Evolutionary conservation across 2,329 filamentous ascomycete genomes (phyloP).

Genomic region (Alternaria novae-zelandiae): DNA sequence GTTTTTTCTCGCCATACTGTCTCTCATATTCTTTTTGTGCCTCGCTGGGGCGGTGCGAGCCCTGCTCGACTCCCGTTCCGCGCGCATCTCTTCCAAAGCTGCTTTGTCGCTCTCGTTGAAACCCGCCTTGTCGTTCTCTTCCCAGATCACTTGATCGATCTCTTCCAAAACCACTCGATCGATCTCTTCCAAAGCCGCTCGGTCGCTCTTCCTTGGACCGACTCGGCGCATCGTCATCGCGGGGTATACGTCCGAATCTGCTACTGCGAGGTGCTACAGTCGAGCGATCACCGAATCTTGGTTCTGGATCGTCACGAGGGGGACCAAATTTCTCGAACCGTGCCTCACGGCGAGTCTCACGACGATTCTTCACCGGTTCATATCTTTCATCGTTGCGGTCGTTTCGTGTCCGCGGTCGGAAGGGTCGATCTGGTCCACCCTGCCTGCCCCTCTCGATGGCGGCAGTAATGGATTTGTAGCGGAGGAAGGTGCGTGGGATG

Average conservation of each 20-base stretch:
- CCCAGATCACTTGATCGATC: neutral
- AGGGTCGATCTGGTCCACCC: slow-evolving; percentile 15
- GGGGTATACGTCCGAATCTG: slow-evolving; percentile 11
- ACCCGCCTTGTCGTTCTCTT: neutral
- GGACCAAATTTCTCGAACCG: slow-evolving; percentile 15
- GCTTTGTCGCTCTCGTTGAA: neutral
- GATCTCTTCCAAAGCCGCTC: neutral
- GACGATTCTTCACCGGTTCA: neutral
- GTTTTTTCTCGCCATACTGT: neutral
- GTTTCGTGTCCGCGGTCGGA: slow-evolving; percentile 13
- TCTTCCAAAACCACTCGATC: neutral
- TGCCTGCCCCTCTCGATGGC: slow-evolving; percentile 41
- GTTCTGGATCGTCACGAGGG: slow-evolving; percentile 3
- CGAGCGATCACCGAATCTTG: neutral
- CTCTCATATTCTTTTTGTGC: neutral
- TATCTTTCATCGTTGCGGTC: neutral
- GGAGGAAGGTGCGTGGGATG: slow-evolving; percentile 24
- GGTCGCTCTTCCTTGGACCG: neutral
- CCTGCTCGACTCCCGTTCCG: neutral
- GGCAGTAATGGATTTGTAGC: slow-evolving; percentile 42
- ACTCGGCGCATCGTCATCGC: slow-evolving; percentile 1
- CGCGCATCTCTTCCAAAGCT: neutral
- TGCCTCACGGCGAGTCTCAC: neutral
- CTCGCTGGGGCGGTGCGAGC: neutral
- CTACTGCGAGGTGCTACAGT: slow-evolving; percentile 1